Conservation (phyloP, 1,284 basidiomycete genomes). For the Malassezia japonica region DNA sequence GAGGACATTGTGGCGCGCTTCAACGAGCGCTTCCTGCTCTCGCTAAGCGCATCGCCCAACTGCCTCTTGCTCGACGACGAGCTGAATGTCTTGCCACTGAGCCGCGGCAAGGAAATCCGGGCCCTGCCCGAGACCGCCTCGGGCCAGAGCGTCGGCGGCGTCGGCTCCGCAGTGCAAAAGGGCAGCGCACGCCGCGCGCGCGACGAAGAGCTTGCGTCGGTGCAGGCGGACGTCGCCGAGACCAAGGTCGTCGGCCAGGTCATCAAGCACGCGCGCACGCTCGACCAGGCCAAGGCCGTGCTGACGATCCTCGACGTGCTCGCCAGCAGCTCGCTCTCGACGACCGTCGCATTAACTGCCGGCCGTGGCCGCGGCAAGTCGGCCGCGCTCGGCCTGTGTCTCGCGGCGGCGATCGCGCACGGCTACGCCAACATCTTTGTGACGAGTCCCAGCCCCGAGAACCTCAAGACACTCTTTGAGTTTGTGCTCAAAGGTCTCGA, state of each 20-base stretch:
- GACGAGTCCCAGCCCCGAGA: constrained; percentile 93
- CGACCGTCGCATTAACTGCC: constrained; percentile 89
- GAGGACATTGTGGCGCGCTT: constrained; percentile 85
- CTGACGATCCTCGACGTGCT: constrained; percentile 45
- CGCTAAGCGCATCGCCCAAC: constrained; percentile 67
- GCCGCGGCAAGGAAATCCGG: constrained; percentile 84
- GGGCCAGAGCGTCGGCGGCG: constrained; percentile 30
- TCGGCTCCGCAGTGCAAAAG: constrained; percentile 49
- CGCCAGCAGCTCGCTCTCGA: constrained; percentile 59
- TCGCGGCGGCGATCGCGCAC: constrained; percentile 83
- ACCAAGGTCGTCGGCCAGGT: constrained; percentile 82
- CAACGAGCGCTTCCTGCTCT: constrained; percentile 76
- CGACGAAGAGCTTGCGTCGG: constrained; percentile 62
- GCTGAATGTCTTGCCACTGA: constrained; percentile 91
- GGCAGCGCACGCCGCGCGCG: constrained; percentile 53
- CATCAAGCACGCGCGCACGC: constrained; percentile 79
- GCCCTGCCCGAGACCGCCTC: constrained; percentile 56
- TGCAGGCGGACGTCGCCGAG: constrained; percentile 70
- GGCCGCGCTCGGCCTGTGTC: constrained; percentile 83
- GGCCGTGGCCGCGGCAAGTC: constrained; percentile 93
- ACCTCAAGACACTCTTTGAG: constrained; percentile 93
- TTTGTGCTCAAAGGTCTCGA: constrained; percentile 97
- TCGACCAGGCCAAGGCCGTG: constrained; percentile 60
- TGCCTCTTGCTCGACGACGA: constrained; percentile 95
- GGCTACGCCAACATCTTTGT: constrained; percentile 98